Evolutionary conservation across 179 eudicot genomes (phyloP).

Genomic region (Carnegiea gigantea): DNA sequence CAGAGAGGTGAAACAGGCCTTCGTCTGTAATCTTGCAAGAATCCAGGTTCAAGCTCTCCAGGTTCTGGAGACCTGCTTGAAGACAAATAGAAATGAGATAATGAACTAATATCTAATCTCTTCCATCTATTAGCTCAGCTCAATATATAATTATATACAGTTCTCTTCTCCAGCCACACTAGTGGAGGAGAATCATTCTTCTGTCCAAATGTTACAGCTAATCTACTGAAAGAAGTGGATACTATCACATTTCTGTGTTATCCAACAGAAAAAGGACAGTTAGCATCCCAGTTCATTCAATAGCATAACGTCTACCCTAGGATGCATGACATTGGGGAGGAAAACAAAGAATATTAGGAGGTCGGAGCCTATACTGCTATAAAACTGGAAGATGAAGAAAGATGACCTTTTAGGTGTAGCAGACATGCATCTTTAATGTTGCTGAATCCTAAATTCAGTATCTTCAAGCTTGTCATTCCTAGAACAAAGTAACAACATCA

Average conservation of each 20-base stretch:
- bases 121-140: neutral
- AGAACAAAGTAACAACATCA: conserved; percentile 12
- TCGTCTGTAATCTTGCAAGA: conserved; percentile 64
- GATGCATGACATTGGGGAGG: neutral
- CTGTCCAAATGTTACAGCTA: neutral
- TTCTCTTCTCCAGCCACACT: neutral
- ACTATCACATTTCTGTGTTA: too few species aligned
- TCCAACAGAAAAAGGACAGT: too few species aligned
- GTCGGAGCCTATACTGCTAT: neutral
- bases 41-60: conserved; percentile 79
- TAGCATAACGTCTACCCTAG: neutral
- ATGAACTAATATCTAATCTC: neutral
- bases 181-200: neutral
- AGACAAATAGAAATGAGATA: conserved; percentile 5
- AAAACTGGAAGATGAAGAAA: neutral
- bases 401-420: conserved; percentile 60
- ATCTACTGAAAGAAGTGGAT: neutral
- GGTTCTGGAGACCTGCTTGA: conserved; percentile 49
- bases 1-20: conserved; percentile 62
- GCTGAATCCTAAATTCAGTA: conserved; percentile 64
- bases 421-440: conserved; percentile 58
- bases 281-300: neutral
- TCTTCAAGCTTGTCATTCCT: conserved; percentile 56
- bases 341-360: neutral
- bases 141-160: too few species aligned